A percentile compares a stretch with the other conserved stretches of the same genome.
Evolutionary conservation across 2,329 filamentous ascomycete species (phyloP).

Genomic region (Pseudogymnoascus sp.): DNA sequence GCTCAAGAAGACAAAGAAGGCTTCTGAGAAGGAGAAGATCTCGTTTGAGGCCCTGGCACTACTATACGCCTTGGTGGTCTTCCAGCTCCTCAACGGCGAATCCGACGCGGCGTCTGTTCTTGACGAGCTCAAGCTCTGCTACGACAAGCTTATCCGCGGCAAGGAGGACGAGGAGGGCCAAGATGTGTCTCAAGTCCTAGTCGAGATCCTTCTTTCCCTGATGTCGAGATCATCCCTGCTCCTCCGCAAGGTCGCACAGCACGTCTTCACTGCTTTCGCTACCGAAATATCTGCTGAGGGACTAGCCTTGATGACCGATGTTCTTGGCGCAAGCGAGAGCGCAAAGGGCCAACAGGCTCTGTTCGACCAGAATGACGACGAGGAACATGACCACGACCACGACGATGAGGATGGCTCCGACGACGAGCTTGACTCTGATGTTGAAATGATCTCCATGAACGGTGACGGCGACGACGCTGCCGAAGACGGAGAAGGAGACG

Average conservation of each 20-base stretch:
- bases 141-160: slow-evolving; percentile 49
- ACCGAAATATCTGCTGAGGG: slow-evolving; percentile 65
- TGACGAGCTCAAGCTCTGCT: slow-evolving; percentile 71
- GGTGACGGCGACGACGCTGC: slow-evolving; percentile 34
- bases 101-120: slow-evolving; percentile 76
- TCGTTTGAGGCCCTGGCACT: slow-evolving; percentile 60
- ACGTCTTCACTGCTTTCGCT: slow-evolving; percentile 80
- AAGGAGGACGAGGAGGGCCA: slow-evolving; percentile 44
- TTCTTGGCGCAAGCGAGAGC: slow-evolving; percentile 72
- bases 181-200: slow-evolving; percentile 60
- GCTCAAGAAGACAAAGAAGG: slow-evolving; percentile 35
- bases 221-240: slow-evolving; percentile 77
- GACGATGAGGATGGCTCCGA: slow-evolving; percentile 33
- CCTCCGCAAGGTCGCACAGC: slow-evolving; percentile 77
- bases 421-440: slow-evolving; percentile 37
- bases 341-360: slow-evolving; percentile 76
- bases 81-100: slow-evolving; percentile 87
- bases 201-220: slow-evolving; percentile 87
- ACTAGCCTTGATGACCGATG: slow-evolving; percentile 56
- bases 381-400: slow-evolving; percentile 39
- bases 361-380: slow-evolving; percentile 64
- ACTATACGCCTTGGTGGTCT: slow-evolving; percentile 73
- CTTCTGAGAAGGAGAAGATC: slow-evolving; percentile 25
- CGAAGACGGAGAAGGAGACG: slow-evolving; percentile 35
- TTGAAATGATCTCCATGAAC: slow-evolving; percentile 42